A percentile compares a stretch with the other conserved stretches of the same genome.
Evolutionary conservation across 2,329 filamentous ascomycete species (phyloP).

Genomic region (Colletotrichum gigasporum): DNA sequence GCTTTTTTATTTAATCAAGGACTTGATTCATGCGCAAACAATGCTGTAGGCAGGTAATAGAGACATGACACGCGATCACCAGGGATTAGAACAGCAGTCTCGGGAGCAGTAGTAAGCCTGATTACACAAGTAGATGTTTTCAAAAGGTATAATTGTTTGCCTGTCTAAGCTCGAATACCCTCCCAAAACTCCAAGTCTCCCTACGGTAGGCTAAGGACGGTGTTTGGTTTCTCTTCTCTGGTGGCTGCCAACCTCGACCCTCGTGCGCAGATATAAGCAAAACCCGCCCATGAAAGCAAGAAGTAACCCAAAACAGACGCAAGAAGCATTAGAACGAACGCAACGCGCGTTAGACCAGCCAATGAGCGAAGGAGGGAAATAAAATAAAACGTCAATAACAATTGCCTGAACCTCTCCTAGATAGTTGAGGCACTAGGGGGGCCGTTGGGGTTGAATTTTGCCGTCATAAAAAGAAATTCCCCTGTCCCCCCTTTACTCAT

Average conservation of each 20-base stretch:
- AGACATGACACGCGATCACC: too few species aligned
- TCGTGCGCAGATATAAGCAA: background rate
- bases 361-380: too few species aligned
- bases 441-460: background rate
- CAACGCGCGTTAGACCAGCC: background rate
- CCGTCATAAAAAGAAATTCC: too few species aligned
- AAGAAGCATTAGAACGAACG: background rate
- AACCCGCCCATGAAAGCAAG: background rate
- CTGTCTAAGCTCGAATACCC: slow-evolving; percentile 7
- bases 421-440: background rate
- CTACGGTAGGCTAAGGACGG: slow-evolving; percentile 15
- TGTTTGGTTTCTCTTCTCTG: background rate
- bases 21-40: background rate
- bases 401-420: background rate
- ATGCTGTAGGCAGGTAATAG: too few species aligned
- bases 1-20: slow-evolving; percentile 23
- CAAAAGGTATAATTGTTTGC: background rate
- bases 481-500: slow-evolving; percentile 18
- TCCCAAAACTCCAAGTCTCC: slow-evolving; percentile 17
- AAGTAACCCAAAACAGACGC: background rate
- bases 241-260: slow-evolving; percentile 4
- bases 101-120: background rate
- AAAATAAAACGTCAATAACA: background rate
- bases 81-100: too few species aligned
- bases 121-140: background rate